Evolutionary conservation across 2,329 filamentous ascomycete genomes (phyloP).

Genomic region (Pestalotiopsis sp.): DNA sequence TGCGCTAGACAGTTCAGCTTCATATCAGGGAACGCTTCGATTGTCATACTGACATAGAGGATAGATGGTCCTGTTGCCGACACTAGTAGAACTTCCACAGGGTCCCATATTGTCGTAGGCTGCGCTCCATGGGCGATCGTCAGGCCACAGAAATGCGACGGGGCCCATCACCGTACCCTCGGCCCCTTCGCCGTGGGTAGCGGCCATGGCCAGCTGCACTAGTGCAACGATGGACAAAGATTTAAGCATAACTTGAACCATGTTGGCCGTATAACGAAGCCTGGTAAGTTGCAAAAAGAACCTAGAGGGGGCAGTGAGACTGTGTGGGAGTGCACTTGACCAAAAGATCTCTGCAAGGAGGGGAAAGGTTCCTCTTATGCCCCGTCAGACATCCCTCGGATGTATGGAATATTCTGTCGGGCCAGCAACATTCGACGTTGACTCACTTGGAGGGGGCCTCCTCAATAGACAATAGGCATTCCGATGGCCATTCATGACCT

Average conservation of each 20-base stretch:
- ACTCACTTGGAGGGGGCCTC: neutral
- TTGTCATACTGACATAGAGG: conserved; percentile 44
- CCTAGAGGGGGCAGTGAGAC: neutral
- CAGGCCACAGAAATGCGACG: conserved; percentile 58
- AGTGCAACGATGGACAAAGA: conserved; percentile 18
- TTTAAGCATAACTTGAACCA: conserved; percentile 22
- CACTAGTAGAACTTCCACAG: conserved; percentile 49
- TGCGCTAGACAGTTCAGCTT: conserved; percentile 37
- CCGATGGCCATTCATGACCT: neutral
- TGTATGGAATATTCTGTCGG: neutral
- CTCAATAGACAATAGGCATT: neutral
- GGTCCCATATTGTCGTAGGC: conserved; percentile 52
- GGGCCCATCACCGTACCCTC: conserved; percentile 49
- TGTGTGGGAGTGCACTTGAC: neutral
- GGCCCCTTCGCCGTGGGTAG: conserved; percentile 26
- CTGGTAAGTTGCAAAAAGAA: neutral
- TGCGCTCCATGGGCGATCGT: conserved; percentile 51
- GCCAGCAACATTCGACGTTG: neutral
- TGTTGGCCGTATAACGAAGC: conserved; percentile 12
- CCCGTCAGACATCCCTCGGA: neutral
- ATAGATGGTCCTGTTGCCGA: conserved; percentile 50
- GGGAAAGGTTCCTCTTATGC: neutral
- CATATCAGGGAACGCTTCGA: neutral
- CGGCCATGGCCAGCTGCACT: conserved; percentile 18
- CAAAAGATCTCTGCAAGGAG: neutral